A percentile compares a stretch with the other conserved stretches of the same genome.
phyloP scores from a whole-genome alignment of 169 alveolate genomes.

The Plasmodium sp. region DNA sequence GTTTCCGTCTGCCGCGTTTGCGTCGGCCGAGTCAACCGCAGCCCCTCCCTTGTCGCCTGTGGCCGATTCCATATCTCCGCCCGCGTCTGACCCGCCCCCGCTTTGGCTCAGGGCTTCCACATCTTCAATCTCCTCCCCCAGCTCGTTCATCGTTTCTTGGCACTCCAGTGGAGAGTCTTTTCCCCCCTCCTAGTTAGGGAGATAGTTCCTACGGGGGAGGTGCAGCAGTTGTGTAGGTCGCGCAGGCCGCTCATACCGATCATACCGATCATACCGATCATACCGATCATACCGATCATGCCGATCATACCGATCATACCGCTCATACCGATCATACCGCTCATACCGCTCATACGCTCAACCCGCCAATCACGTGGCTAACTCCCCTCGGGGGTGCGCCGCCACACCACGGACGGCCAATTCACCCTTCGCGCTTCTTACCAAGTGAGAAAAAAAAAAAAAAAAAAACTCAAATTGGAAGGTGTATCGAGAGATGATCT shows the following conservation, averaged over 20 bases:
- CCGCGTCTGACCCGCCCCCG: neutral
- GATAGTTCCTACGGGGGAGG: neutral
- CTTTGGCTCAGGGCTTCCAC: neutral
- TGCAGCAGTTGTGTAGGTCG: too few species aligned
- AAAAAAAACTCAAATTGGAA: neutral
- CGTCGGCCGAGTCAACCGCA: neutral
- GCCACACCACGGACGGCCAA: neutral
- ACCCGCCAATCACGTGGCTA: neutral
- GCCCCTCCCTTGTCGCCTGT: neutral
- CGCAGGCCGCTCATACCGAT: too few species aligned
- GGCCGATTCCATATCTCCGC: neutral
- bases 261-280: neutral
- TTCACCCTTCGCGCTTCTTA: neutral
- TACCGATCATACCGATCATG: neutral
- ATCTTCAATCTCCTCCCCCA: constrained; percentile 11
- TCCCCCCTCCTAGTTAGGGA: neutral
- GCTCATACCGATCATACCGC: neutral
- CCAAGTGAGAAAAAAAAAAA: neutral
- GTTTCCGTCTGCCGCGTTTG: neutral
- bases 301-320: too few species aligned
- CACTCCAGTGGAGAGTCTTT: neutral
- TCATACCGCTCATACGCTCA: neutral
- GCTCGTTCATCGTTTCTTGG: constrained; percentile 18
- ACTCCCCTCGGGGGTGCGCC: neutral
- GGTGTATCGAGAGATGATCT: neutral